Percentiles rank a stretch among this genome's conserved stretches.
These are phyloP conservation scores for Ceratorhiza oryzae-sativae DNA, from an alignment of 1,284 basidiomycete species.

Conservation along the genomic window DNA sequence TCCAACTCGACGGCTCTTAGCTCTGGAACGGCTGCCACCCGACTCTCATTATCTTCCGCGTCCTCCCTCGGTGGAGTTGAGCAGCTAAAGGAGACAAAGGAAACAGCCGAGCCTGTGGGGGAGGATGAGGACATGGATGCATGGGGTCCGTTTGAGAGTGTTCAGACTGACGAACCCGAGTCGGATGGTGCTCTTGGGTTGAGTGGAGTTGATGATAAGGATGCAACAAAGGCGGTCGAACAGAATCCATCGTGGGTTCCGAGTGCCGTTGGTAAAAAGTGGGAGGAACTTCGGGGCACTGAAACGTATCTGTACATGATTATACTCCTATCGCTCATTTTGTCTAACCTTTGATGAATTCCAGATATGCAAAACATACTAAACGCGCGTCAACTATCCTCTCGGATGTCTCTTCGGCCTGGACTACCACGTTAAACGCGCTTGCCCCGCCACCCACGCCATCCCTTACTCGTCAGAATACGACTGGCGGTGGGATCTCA, in stretches of 20 bases:
- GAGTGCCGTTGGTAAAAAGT: slow-evolving; percentile 60
- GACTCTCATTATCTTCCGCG: slow-evolving; percentile 16
- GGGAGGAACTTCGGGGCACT: slow-evolving; percentile 63
- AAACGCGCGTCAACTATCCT: slow-evolving; percentile 71
- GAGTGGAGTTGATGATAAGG: slow-evolving; percentile 31
- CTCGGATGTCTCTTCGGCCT: slow-evolving; percentile 61
- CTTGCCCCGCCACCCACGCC: slow-evolving; percentile 19
- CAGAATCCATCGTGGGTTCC: slow-evolving; percentile 35
- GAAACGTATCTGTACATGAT: slow-evolving; percentile 57
- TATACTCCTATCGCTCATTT: slow-evolving; percentile 20
- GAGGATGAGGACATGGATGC: slow-evolving; percentile 47
- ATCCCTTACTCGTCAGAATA: neutral
- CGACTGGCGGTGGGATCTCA: neutral
- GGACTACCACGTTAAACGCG: slow-evolving; percentile 44
- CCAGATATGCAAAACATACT: slow-evolving; percentile 60
- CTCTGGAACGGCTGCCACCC: slow-evolving; percentile 8
- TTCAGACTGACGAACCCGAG: slow-evolving; percentile 44
- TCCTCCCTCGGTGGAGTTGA: slow-evolving; percentile 18
- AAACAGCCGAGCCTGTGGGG: slow-evolving; percentile 34
- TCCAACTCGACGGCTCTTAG: slow-evolving; percentile 24
- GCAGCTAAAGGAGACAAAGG: slow-evolving; percentile 39
- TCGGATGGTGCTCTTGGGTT: slow-evolving; percentile 59
- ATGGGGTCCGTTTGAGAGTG: slow-evolving; percentile 45
- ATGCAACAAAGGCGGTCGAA: neutral
- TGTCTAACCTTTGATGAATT: slow-evolving; percentile 21